phyloP scores from a whole-genome alignment of 257 asterid species.

The Jasminum sambac region DNA sequence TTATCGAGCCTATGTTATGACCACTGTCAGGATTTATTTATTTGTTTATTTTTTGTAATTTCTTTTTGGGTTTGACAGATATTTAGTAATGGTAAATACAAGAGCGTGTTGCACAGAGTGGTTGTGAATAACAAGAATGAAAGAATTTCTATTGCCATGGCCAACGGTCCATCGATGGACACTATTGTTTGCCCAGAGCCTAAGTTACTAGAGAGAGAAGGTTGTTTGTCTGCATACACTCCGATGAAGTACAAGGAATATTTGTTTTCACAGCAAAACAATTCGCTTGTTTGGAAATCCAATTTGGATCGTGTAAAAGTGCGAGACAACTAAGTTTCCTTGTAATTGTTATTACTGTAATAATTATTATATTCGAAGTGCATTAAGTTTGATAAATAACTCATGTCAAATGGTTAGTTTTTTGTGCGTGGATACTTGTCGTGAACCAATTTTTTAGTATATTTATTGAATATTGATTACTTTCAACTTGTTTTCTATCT shows the following conservation, averaged over 20 bases:
- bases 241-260: constrained; percentile 66
- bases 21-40: not conserved
- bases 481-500: too few relatives aligned
- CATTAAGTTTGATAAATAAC: too few relatives aligned
- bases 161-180: constrained; percentile 69
- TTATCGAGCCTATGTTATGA: not conserved
- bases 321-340: constrained; percentile 12
- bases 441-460: too few relatives aligned
- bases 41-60: too few relatives aligned
- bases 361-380: too few relatives aligned
- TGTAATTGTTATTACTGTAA: not conserved
- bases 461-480: too few relatives aligned
- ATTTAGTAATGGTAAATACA: constrained; percentile 80
- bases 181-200: constrained; percentile 50
- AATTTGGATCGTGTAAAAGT: constrained; percentile 41
- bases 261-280: constrained; percentile 52
- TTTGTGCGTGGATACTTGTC: too few relatives aligned
- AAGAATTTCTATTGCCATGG: constrained; percentile 65
- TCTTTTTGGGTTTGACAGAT: constrained; percentile 36
- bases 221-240: constrained; percentile 30
- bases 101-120: constrained; percentile 77
- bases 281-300: constrained; percentile 52
- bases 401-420: too few relatives aligned
- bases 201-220: constrained; percentile 25
- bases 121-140: constrained; percentile 52